These are phyloP conservation scores for Cucurbita argyrosperma DNA, from an alignment of 306 rosid genomes.

Conservation along the genomic window DNA sequence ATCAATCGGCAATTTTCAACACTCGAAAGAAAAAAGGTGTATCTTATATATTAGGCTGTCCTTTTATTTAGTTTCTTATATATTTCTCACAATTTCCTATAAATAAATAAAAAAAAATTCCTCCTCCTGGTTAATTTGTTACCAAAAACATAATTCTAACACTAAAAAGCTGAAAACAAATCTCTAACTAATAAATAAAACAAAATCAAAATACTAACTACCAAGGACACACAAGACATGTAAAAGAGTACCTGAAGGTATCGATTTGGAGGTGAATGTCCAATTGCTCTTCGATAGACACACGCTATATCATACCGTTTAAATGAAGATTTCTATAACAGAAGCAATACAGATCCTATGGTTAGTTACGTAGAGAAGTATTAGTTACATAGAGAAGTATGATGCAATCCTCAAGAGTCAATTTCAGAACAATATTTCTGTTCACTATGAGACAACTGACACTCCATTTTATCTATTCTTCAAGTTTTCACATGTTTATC, in stretches of 20 bases:
- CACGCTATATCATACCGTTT: conserved; percentile 71
- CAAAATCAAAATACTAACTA: not conserved
- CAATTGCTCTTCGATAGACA: conserved; percentile 82
- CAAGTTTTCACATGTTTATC: not conserved
- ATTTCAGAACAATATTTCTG: not conserved
- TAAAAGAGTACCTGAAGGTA: conserved; percentile 63
- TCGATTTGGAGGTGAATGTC: conserved; percentile 86
- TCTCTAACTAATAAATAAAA: not conserved
- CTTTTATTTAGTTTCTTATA: not conserved
- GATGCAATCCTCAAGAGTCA: not conserved
- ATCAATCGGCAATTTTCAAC: not conserved
- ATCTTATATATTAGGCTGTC: not conserved
- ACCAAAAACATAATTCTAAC: not conserved
- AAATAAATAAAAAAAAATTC: not conserved
- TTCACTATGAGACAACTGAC: not conserved
- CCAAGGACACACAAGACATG: not conserved
- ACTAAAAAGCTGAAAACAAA: not conserved
- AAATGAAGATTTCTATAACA: conserved; percentile 67
- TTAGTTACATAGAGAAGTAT: not conserved
- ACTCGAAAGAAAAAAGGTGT: too few relatives aligned
- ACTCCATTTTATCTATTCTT: not conserved
- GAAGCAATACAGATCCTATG: not conserved
- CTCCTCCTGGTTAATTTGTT: not conserved
- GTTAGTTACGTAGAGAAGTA: not conserved
- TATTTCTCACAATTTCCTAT: not conserved